These are phyloP conservation scores for Gremmenia infestans DNA, from an alignment of 2,329 filamentous ascomycete genomes.

Conservation along the genomic window DNA sequence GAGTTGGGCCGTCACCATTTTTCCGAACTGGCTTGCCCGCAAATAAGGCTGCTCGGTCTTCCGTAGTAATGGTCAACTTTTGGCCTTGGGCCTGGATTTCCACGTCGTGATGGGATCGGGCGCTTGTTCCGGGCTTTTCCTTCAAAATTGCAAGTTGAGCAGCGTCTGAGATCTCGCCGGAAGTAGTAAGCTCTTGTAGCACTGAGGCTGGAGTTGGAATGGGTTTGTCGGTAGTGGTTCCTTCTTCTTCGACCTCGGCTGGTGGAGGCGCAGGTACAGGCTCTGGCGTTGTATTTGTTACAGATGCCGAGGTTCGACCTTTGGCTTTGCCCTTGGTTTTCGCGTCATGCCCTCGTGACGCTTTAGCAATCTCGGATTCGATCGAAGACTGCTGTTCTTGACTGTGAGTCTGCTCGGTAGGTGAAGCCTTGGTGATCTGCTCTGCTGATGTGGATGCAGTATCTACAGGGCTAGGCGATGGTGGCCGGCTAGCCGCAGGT, in stretches of 20 bases:
- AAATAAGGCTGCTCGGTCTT: slow-evolving; percentile 52
- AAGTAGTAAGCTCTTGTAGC: slow-evolving; percentile 36
- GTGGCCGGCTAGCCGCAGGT: slow-evolving; percentile 24
- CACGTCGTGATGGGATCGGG: slow-evolving; percentile 30
- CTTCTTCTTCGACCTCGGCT: slow-evolving; percentile 24
- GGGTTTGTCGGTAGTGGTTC: slow-evolving; percentile 19
- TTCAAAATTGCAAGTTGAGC: slow-evolving; percentile 40
- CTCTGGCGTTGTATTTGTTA: slow-evolving; percentile 11
- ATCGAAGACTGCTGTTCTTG: slow-evolving; percentile 2
- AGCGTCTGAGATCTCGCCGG: slow-evolving; percentile 32
- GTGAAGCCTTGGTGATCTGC: slow-evolving; percentile 2
- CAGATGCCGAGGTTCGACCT: slow-evolving; percentile 12
- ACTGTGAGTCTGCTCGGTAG: slow-evolving; percentile 7
- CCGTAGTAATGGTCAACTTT: slow-evolving; percentile 45
- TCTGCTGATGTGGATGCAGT: slow-evolving; percentile 5
- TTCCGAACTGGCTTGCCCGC: slow-evolving; percentile 56
- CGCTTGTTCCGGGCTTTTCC: slow-evolving; percentile 27
- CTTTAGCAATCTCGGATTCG: slow-evolving; percentile 16
- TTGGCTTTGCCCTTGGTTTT: slow-evolving; percentile 23
- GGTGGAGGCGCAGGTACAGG: slow-evolving; percentile 21
- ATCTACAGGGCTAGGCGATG: slow-evolving; percentile 20
- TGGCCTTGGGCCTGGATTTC: slow-evolving; percentile 21
- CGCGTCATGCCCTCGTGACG: slow-evolving; percentile 11
- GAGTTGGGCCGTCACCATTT: slow-evolving; percentile 53
- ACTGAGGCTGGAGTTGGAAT: slow-evolving; percentile 31